Evolutionary conservation across 768 basidiomycete species (phyloP), one percentile per base, ranked within the genome.

Genomic region (Lyophyllum semitale): DNA sequence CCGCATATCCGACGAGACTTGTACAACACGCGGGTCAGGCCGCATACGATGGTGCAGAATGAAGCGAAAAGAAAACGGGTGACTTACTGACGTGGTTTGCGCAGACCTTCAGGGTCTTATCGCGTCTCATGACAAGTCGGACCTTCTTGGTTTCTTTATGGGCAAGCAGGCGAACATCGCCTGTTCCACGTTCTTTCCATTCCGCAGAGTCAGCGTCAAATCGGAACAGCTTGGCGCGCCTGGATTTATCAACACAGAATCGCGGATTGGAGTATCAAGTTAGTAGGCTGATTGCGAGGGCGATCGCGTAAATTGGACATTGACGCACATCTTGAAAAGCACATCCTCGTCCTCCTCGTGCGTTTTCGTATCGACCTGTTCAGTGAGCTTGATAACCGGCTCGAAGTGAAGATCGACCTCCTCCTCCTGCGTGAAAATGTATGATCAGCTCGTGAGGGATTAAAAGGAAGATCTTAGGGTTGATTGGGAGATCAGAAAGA

Each of bases 81-180:
- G 53, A 75, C 79, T 76, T 66, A 98, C 97, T 86, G 61, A 84
- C 75, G 76, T 98, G 97, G 79, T 99, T 99, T 54, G 97, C 97
- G 74, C 97, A 98, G 75, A 98, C 95, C 75, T 99, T 98, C 74
- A 94, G 82, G 45, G 97, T 99, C 87, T 98, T 98, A 83, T 99
- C 97, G 74, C 97, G 91, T 77, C 96, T 83, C 97, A 99, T 99
- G 71, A 99, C 94, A 59, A 99, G 84, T 59, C 97, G 84, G 67
- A 96, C 82, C 75, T 95, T 98, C 80, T 89, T 87, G 47, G 88
- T 89, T 68, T 85, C 85, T 73, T 89, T 93, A 80, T 97, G 92
- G 64, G 85, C 77, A 60, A 99, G 85, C 53, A 99, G 82, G 70
- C 93, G 89, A 61, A 93, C 95, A 71, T 96, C 94, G 43, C 96